Percentiles rank a stretch among this genome's conserved stretches.
Evolutionary conservation across 83 land plant genomes (phyloP).

Genomic region (Picea abies): DNA sequence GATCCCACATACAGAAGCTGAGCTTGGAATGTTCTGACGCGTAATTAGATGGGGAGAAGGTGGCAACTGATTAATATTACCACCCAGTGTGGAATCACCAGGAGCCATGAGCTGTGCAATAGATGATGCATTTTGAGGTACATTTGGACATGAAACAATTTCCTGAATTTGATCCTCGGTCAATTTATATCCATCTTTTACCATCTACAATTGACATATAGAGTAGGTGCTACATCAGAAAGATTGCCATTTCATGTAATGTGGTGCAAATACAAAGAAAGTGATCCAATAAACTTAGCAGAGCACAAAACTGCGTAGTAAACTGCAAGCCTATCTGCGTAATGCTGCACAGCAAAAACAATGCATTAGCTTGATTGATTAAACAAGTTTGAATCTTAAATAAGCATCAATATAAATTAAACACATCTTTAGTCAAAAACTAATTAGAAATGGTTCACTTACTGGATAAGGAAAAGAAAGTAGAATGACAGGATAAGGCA

Average conservation of each 20-base stretch:
- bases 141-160: constrained; percentile 28
- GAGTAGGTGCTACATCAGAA: not conserved
- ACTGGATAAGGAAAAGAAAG: constrained; percentile 80
- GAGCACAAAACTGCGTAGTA: constrained; percentile 53
- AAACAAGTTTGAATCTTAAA: not conserved
- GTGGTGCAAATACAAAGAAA: not conserved
- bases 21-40: constrained; percentile 50
- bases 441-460: constrained; percentile 22
- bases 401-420: not conserved
- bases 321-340: constrained; percentile 89
- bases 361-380: not conserved
- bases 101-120: constrained; percentile 46
- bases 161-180: constrained; percentile 62
- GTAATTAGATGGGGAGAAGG: constrained; percentile 38
- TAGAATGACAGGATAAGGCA: constrained; percentile 80
- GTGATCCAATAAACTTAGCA: constrained; percentile 56
- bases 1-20: constrained; percentile 38
- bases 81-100: constrained; percentile 49
- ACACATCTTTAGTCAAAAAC: not conserved
- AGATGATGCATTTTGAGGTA: constrained; percentile 35
- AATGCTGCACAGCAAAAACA: constrained; percentile 49
- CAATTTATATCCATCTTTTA: constrained; percentile 63
- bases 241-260: not conserved
- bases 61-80: constrained; percentile 39
- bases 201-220: constrained; percentile 40